Conservation (phyloP, 2,329 filamentous ascomycete species). For the Penicillium sp. region DNA sequence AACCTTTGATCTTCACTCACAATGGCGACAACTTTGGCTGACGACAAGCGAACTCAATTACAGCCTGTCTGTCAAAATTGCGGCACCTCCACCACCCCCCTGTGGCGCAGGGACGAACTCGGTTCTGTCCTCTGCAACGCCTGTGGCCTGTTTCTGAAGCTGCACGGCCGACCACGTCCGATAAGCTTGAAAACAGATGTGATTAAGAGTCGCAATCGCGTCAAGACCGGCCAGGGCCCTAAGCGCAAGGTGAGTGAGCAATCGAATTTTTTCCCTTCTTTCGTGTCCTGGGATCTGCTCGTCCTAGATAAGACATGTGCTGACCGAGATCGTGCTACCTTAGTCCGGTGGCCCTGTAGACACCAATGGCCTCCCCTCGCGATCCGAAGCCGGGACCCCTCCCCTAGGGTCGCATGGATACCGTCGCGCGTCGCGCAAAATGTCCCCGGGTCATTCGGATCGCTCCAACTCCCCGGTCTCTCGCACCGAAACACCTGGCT, state of each 20-base stretch:
- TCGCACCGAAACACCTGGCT: conserved; percentile 73
- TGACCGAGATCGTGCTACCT: conserved; percentile 22
- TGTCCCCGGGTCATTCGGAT: conserved; percentile 70
- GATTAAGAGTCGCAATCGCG: conserved; percentile 98
- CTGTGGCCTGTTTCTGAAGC: conserved; percentile 94
- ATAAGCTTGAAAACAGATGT: conserved; percentile 98
- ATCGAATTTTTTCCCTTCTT: conserved; percentile 25
- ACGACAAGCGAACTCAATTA: conserved; percentile 59
- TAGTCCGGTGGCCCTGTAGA: conserved; percentile 49
- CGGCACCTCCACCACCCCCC: conserved; percentile 87
- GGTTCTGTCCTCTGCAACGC: conserved; percentile 97
- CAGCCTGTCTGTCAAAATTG: conserved; percentile 98
- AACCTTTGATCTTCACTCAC: conserved; percentile 19
- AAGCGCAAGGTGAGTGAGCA: conserved; percentile 73
- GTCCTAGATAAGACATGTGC: conserved; percentile 25
- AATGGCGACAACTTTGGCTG: conserved; percentile 52
- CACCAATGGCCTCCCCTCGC: conserved; percentile 60
- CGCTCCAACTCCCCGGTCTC: conserved; percentile 77
- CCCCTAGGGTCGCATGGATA: conserved; percentile 59
- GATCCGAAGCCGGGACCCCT: conserved; percentile 58
- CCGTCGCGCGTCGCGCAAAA: conserved; percentile 70
- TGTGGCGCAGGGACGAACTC: conserved; percentile 96
- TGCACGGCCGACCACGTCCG: conserved; percentile 88
- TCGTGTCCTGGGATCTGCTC: conserved; percentile 5
- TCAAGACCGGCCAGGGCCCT: conserved; percentile 81